These are phyloP conservation scores for Tuber indicum DNA, from an alignment of 495 filamentous ascomycete genomes.

Conservation along the genomic window DNA sequence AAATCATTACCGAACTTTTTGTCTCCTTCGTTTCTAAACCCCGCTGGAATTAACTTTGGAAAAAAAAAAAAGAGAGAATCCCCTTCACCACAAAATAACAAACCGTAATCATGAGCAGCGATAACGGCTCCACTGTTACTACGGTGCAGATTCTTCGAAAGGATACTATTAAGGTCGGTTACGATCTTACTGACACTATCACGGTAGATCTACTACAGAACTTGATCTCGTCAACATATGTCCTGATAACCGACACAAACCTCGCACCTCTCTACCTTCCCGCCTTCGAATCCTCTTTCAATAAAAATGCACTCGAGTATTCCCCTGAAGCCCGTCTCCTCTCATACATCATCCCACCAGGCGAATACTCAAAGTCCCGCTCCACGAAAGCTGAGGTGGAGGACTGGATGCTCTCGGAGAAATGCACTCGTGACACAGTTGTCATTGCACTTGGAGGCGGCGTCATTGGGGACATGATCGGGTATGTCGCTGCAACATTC, in stretches of 20 bases:
- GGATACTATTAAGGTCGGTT: slow-evolving; percentile 84
- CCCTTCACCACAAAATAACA: background rate
- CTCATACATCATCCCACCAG: slow-evolving; percentile 78
- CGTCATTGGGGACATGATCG: slow-evolving; percentile 96
- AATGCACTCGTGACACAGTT: slow-evolving; percentile 90
- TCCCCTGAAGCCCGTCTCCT: slow-evolving; percentile 62
- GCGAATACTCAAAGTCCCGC: slow-evolving; percentile 86
- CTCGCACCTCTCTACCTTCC: slow-evolving; percentile 73
- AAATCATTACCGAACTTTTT: background rate
- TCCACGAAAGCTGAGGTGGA: slow-evolving; percentile 91
- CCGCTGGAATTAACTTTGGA: background rate
- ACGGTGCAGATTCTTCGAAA: slow-evolving; percentile 39
- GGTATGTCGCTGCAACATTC: slow-evolving; percentile 94
- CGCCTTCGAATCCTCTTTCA: slow-evolving; percentile 66
- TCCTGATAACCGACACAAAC: slow-evolving; percentile 94
- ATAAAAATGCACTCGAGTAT: slow-evolving; percentile 49
- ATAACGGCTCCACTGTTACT: slow-evolving; percentile 19
- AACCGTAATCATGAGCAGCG: slow-evolving; percentile 23
- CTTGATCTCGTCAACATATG: slow-evolving; percentile 79
- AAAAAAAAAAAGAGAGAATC: background rate
- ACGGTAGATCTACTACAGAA: slow-evolving; percentile 71
- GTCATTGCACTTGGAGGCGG: slow-evolving; percentile 94
- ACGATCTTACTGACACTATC: slow-evolving; percentile 77
- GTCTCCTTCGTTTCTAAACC: background rate
- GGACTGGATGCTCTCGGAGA: slow-evolving; percentile 89